Base-by-base conservation (phyloP, 352 stramenopile species). In the Lagenidium sp. region DNA sequence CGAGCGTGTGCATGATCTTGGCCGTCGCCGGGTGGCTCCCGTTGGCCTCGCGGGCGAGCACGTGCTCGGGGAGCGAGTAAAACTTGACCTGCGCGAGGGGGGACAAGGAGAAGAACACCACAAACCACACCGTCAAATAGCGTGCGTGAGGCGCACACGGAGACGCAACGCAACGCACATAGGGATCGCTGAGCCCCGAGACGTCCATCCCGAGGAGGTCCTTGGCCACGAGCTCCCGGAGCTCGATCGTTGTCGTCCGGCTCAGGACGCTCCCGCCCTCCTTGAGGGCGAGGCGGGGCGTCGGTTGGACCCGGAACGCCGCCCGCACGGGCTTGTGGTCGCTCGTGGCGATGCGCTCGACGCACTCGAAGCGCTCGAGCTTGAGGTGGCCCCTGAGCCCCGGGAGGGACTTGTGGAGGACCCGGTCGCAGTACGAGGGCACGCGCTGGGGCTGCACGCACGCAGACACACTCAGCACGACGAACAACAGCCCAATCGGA, bases 301-400 rank as follows among this genome's bases (percentile, higher is more conserved):
- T 71, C 29, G 55, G 60, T 5, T 25, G 26, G 12, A 93, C 52
- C 1, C 71, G 44, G 46, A 89, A 92, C 26, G 62, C 50, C 15
- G 72, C 75, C 1, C 65, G 53, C 11, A 95, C 62, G 1, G 83
- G 83, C 40, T 93, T 95, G 61, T 95, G 81, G 42, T 95, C 81
- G 29, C 81, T 94, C 7, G 83, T 90, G 19, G 50, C 55, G 23
- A 94, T 85, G 12, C 43, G 44, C 34, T 83, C 67, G 18, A 84
- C 64, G 47, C 68, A 76, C 6, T 65, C 56, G 40, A 93, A 87
- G 6, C 56, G 47, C 10, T 65, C 42, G 24, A 84, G 50, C 55
- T 77, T 82, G 24, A 94, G 50, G 28, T 79, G 72, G 4, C 28
- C 24, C 6, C 57, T 47, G 21, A 81, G 47, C 4, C 72, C 76